These are phyloP conservation scores for Cucumis cinereus DNA, from an alignment of 306 rosid genomes.

Conservation along the genomic window DNA sequence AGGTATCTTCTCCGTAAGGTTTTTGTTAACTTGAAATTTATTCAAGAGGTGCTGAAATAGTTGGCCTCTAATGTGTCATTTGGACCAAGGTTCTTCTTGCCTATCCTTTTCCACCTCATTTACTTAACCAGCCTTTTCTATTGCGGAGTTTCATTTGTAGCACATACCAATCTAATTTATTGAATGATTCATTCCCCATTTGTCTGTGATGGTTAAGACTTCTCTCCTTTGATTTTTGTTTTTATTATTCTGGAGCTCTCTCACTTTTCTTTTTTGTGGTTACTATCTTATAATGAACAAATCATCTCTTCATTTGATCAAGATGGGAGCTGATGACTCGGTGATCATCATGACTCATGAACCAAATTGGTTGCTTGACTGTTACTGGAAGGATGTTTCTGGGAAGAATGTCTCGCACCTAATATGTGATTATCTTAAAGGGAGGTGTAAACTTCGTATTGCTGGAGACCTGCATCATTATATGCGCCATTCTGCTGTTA, in stretches of 20 bases:
- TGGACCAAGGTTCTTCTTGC: not conserved
- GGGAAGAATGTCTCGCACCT: conserved; percentile 83
- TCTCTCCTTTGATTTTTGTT: not conserved
- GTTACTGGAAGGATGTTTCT: conserved; percentile 81
- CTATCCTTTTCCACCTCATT: not conserved
- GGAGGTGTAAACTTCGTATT: conserved; percentile 89
- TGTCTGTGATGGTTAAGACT: not conserved
- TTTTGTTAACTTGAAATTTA: not conserved
- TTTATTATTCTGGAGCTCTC: not conserved
- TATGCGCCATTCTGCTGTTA: conserved; percentile 86
- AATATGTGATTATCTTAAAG: conserved; percentile 70
- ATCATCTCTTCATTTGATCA: conserved; percentile 8
- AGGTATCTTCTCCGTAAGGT: conserved; percentile 37
- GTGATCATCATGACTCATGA: conserved; percentile 91
- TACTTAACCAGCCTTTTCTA: not conserved
- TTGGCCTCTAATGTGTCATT: not conserved
- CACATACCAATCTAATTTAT: not conserved
- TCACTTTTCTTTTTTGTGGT: not conserved
- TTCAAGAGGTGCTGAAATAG: not conserved
- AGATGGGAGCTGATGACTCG: conserved; percentile 73
- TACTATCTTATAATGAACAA: not conserved
- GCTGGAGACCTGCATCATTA: conserved; percentile 99
- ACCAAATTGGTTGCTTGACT: conserved; percentile 88
- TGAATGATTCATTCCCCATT: not conserved
- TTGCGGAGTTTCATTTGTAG: not conserved